Percentiles rank a stretch among this genome's conserved stretches.
phyloP scores from a whole-genome alignment of 1,284 basidiomycete genomes.

The Naganishia liquefaciens region DNA sequence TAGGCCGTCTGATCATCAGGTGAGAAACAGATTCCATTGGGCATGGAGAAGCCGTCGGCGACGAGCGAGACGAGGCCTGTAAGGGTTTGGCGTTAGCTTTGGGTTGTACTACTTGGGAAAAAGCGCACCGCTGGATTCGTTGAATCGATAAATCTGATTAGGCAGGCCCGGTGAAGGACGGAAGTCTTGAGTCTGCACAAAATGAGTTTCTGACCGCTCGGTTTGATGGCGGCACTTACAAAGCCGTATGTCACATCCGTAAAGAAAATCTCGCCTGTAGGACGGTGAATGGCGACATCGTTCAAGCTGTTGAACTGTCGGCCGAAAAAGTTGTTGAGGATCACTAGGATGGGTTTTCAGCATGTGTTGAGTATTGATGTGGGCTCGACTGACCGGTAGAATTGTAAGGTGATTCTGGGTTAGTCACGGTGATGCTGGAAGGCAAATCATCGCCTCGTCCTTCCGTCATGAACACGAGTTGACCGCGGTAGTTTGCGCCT shows the following conservation, averaged over 20 bases:
- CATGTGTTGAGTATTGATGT: neutral
- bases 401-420: slow-evolving; percentile 65
- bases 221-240: slow-evolving; percentile 54
- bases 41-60: slow-evolving; percentile 63
- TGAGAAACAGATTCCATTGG: slow-evolving; percentile 65
- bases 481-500: slow-evolving; percentile 59
- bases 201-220: neutral
- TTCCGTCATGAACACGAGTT: slow-evolving; percentile 66
- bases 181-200: slow-evolving; percentile 59
- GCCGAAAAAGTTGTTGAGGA: slow-evolving; percentile 71
- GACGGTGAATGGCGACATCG: slow-evolving; percentile 71
- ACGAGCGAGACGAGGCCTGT: slow-evolving; percentile 64
- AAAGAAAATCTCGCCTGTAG: slow-evolving; percentile 67
- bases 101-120: neutral
- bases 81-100: neutral
- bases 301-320: slow-evolving; percentile 79
- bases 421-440: slow-evolving; percentile 65
- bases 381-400: slow-evolving; percentile 53
- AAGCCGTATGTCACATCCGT: slow-evolving; percentile 63
- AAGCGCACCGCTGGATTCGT: slow-evolving; percentile 54
- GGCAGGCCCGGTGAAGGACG: slow-evolving; percentile 65
- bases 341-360: slow-evolving; percentile 44
- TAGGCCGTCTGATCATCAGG: slow-evolving; percentile 67
- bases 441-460: slow-evolving; percentile 64
- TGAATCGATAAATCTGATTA: slow-evolving; percentile 71